Evolutionary conservation across 1,284 basidiomycete genomes (phyloP).

Genomic region (Microbotryum saponariae): DNA sequence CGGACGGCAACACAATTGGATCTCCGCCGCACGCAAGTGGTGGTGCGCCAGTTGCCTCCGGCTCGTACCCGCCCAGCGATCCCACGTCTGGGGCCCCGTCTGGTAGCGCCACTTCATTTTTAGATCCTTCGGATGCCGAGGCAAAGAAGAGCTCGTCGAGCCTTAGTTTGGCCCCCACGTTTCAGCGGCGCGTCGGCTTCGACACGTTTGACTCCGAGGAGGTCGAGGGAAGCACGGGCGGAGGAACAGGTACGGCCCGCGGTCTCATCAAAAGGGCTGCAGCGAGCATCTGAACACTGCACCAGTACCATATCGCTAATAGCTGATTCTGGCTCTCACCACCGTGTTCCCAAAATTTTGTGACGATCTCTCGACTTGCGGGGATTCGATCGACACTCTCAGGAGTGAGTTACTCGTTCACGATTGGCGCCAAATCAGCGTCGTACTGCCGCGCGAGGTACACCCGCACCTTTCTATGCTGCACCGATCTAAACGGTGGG

Average conservation of each 20-base stretch:
- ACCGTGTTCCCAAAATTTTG: not conserved
- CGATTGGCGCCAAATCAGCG: constrained; percentile 68
- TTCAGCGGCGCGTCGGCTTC: constrained; percentile 75
- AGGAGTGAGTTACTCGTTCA: constrained; percentile 30
- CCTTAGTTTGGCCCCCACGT: constrained; percentile 1
- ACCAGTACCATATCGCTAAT: not conserved
- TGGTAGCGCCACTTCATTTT: no score
- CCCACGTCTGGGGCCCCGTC: not conserved
- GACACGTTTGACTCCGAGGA: constrained; percentile 58
- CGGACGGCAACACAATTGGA: not conserved
- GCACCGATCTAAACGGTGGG: constrained; percentile 63
- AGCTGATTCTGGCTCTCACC: not conserved
- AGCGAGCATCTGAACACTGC: no score
- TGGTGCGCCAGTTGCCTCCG: constrained; percentile 1
- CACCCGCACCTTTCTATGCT: constrained; percentile 85
- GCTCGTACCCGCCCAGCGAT: not conserved
- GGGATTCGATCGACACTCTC: not conserved
- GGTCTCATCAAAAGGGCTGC: not conserved
- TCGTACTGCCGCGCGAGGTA: constrained; percentile 69
- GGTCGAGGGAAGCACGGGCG: constrained; percentile 47
- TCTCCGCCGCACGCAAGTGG: not conserved
- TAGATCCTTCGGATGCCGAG: no score
- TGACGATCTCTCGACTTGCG: no score
- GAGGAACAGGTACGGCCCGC: constrained; percentile 42
- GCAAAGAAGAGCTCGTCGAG: not conserved